These are phyloP conservation scores for Castanea sativa DNA, from an alignment of 306 rosid species.

Conservation along the genomic window DNA sequence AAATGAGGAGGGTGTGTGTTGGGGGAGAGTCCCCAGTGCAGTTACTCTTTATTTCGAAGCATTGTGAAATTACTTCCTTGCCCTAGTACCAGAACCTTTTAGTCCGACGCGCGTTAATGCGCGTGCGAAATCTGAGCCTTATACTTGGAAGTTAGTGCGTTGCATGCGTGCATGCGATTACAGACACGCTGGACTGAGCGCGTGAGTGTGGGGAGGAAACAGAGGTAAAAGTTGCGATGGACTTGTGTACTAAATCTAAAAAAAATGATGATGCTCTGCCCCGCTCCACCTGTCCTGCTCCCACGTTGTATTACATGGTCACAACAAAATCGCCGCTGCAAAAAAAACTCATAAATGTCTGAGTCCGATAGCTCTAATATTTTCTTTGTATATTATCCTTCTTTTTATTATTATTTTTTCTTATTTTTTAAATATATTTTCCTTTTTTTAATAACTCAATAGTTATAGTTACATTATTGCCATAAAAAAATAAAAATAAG, in stretches of 20 bases:
- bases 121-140: neutral
- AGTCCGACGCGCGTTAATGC: slow-evolving; percentile 10
- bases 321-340: too few species aligned
- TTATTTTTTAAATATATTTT: too few species aligned
- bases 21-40: slow-evolving; percentile 39
- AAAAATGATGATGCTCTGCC: neutral
- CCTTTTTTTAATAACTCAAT: too few species aligned
- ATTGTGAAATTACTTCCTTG: slow-evolving; percentile 20
- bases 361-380: rapidly evolving
- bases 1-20: slow-evolving; percentile 28
- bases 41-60: slow-evolving; percentile 67
- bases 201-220: neutral
- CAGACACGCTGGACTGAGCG: neutral
- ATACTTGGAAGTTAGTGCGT: too few species aligned
- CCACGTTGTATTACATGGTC: too few species aligned
- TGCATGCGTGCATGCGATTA: too few species aligned
- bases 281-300: neutral
- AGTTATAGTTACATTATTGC: too few species aligned
- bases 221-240: neutral
- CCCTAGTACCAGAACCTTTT: neutral
- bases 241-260: neutral
- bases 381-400: too few species aligned
- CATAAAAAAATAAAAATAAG: too few species aligned
- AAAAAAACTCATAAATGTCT: too few species aligned
- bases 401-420: too few species aligned